A percentile compares a stretch with the other conserved stretches of the same genome.
phyloP scores from a whole-genome alignment of 257 asterid genomes.

The Asclepias syriaca region DNA sequence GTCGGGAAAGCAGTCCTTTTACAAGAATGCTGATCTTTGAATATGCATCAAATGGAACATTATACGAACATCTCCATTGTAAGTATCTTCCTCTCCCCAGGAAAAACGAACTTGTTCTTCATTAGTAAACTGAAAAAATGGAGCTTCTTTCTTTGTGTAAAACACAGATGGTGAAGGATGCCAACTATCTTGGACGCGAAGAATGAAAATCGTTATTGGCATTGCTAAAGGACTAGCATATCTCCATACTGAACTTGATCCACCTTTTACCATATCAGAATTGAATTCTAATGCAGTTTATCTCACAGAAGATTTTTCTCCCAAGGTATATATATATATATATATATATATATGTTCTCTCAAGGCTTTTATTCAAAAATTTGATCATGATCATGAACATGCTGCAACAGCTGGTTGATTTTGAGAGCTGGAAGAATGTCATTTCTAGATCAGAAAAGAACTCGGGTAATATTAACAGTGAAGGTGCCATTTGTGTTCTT shows the following conservation, averaged over 20 bases:
- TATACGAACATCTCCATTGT: slow-evolving; percentile 95
- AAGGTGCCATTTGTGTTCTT: slow-evolving; percentile 74
- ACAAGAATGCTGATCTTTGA: slow-evolving; percentile 93
- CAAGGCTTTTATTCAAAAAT: not conserved
- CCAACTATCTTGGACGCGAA: slow-evolving; percentile 89
- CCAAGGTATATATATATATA: slow-evolving; percentile 47
- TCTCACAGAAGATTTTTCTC: slow-evolving; percentile 93
- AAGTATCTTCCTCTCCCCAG: slow-evolving; percentile 21
- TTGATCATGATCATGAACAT: not conserved
- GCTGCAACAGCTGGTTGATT: slow-evolving; percentile 73
- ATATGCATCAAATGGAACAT: slow-evolving; percentile 93
- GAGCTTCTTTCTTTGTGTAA: slow-evolving; percentile 7
- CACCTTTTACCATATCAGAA: slow-evolving; percentile 86
- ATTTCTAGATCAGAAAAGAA: slow-evolving; percentile 82
- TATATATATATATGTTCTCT: too few relatives aligned
- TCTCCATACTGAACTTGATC: slow-evolving; percentile 80
- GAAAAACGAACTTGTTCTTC: not conserved
- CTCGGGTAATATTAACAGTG: slow-evolving; percentile 60
- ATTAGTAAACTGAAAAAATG: not conserved
- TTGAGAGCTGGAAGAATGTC: slow-evolving; percentile 86
- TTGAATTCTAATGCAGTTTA: slow-evolving; percentile 72
- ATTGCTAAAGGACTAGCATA: slow-evolving; percentile 78
- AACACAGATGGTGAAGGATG: slow-evolving; percentile 91
- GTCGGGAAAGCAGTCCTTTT: slow-evolving; percentile 73
- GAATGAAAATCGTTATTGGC: slow-evolving; percentile 85